Evolutionary conservation across 257 asterid genomes (phyloP).

Genomic region (Nemophila menziesii): DNA sequence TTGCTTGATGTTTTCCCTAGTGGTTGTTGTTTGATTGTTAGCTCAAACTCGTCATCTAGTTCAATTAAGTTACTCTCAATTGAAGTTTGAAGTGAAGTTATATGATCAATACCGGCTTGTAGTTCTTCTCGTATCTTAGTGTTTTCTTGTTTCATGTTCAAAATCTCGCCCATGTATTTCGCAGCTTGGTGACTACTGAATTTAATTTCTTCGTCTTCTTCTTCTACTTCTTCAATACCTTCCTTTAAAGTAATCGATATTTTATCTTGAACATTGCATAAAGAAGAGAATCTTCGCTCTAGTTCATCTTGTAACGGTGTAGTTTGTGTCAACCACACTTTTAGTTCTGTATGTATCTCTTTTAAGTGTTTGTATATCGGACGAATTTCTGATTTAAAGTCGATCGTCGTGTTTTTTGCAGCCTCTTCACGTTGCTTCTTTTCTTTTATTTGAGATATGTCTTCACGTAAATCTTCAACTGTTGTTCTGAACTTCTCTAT

Average conservation of each 20-base stretch:
- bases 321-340: conserved; percentile 67
- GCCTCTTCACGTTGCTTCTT: conserved; percentile 23
- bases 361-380: conserved; percentile 78
- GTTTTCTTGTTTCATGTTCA: conserved; percentile 93
- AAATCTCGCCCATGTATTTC: conserved; percentile 73
- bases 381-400: conserved; percentile 54
- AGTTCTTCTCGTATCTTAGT: conserved; percentile 71
- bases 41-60: conserved; percentile 55
- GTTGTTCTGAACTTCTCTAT: conserved; percentile 41
- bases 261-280: conserved; percentile 73
- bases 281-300: conserved; percentile 44
- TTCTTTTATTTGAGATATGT: conserved; percentile 20
- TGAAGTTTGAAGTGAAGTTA: conserved; percentile 42
- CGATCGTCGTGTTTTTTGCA: conserved; percentile 4
- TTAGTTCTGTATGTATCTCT: conserved; percentile 68
- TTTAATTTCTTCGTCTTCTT: conserved; percentile 49
- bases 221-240: conserved; percentile 51
- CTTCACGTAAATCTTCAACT: conserved; percentile 37
- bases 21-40: conserved; percentile 40
- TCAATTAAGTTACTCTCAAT: conserved; percentile 43
- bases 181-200: conserved; percentile 95
- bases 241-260: conserved; percentile 59
- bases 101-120: conserved; percentile 55
- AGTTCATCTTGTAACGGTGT: conserved; percentile 55
- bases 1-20: conserved; percentile 34